Evolutionary conservation across 768 basidiomycete genomes (phyloP).

Genomic region (Baorangia bicolor): DNA sequence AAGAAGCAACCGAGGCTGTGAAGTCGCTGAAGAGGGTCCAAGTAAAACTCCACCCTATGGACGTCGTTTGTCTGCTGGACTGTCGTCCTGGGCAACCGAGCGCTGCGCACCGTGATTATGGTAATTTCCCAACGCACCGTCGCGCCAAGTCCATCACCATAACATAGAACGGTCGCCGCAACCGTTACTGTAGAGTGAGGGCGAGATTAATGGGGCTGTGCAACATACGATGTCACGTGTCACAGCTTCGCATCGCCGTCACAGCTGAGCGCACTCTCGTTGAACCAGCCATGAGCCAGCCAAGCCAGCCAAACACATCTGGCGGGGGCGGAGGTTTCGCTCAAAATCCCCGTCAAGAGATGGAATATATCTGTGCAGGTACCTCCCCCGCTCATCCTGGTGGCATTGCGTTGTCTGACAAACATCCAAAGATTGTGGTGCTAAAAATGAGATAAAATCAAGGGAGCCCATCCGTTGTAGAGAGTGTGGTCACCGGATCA

Average conservation of each 20-base stretch:
- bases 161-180: neutral
- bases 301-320: constrained; percentile 30
- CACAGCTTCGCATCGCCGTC: neutral
- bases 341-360: constrained; percentile 51
- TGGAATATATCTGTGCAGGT: constrained; percentile 91
- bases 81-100: constrained; percentile 13
- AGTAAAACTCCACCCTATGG: neutral
- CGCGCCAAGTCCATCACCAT: constrained; percentile 13
- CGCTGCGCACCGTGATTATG: constrained; percentile 13
- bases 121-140: constrained; percentile 15
- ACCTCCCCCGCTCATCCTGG: constrained; percentile 20
- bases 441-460: constrained; percentile 86
- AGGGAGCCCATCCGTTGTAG: constrained; percentile 93
- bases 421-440: constrained; percentile 72
- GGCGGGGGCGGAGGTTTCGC: constrained; percentile 35
- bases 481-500: constrained; percentile 96
- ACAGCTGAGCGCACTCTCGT: neutral
- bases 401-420: constrained; percentile 12
- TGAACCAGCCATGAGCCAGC: constrained; percentile 40
- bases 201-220: constrained; percentile 8
- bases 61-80: neutral
- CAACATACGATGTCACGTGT: constrained; percentile 15
- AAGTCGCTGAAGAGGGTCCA: neutral
- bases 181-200: neutral
- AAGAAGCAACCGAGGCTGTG: neutral